Conservation (phyloP, 345 rosid species). For the Eucalyptus globulus region DNA sequence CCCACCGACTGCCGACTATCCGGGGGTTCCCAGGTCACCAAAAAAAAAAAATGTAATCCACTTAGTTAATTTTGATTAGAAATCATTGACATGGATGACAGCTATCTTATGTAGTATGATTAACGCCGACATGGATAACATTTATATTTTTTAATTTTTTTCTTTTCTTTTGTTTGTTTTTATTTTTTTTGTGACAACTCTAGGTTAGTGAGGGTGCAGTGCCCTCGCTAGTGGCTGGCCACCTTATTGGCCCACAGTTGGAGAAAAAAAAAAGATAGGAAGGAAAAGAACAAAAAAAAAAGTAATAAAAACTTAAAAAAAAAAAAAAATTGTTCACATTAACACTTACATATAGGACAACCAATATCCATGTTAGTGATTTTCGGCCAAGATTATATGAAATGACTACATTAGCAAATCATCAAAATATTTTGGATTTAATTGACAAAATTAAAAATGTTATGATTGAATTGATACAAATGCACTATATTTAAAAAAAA, state of each 20-base stretch:
- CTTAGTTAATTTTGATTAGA: not conserved
- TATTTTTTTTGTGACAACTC: not conserved
- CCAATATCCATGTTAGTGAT: no score
- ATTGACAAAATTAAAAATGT: no score
- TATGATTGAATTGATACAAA: no score
- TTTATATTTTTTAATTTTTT: no score
- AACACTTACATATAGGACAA: not conserved
- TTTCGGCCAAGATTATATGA: fast-evolving
- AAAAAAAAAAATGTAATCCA: no score
- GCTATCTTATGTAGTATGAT: not conserved
- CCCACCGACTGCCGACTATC: fast-evolving
- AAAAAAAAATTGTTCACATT: not conserved
- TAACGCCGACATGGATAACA: fast-evolving
- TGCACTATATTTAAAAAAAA: no score
- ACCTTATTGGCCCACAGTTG: not conserved
- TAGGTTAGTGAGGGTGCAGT: not conserved
- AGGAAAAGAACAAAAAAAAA: no score
- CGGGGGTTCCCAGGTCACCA: fast-evolving
- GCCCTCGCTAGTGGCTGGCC: not conserved
- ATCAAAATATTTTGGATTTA: no score
- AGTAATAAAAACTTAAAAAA: not conserved
- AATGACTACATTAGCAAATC: not conserved
- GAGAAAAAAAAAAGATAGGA: not conserved
- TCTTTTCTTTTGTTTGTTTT: no score
- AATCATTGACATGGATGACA: no score